Conservation (phyloP, 2,329 filamentous ascomycete species). For the Fusarium newnesense region DNA sequence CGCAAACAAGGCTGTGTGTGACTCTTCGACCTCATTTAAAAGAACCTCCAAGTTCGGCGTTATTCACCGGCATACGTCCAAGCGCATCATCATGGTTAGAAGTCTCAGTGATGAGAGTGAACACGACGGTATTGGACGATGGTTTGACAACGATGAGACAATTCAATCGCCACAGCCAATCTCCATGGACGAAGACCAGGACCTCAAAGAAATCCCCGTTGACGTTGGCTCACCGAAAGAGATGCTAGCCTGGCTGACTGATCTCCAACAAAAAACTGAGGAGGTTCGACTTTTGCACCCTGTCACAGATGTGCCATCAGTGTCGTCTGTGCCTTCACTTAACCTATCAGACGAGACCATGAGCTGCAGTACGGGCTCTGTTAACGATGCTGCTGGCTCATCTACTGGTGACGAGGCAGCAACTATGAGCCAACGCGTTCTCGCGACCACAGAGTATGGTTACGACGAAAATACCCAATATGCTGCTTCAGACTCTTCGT, state of each 20-base stretch:
- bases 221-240: not conserved
- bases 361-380: not conserved
- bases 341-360: not conserved
- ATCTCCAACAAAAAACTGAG: not conserved
- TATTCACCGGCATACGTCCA: not conserved
- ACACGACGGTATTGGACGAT: not conserved
- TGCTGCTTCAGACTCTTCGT: not conserved
- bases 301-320: not conserved
- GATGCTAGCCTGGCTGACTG: not conserved
- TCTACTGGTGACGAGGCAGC: not conserved
- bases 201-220: not conserved
- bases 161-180: not conserved
- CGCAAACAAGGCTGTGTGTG: not conserved
- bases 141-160: not conserved
- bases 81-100: not conserved
- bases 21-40: not conserved
- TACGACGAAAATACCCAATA: not conserved
- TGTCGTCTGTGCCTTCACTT: not conserved
- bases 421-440: too few relatives aligned
- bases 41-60: not conserved
- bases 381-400: not conserved
- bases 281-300: not conserved
- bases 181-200: not conserved
- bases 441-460: rapidly evolving
- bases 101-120: not conserved